A percentile compares a stretch with the other conserved stretches of the same genome.
phyloP scores from a whole-genome alignment of 345 rosid species.

The Sonneratia caseolaris region DNA sequence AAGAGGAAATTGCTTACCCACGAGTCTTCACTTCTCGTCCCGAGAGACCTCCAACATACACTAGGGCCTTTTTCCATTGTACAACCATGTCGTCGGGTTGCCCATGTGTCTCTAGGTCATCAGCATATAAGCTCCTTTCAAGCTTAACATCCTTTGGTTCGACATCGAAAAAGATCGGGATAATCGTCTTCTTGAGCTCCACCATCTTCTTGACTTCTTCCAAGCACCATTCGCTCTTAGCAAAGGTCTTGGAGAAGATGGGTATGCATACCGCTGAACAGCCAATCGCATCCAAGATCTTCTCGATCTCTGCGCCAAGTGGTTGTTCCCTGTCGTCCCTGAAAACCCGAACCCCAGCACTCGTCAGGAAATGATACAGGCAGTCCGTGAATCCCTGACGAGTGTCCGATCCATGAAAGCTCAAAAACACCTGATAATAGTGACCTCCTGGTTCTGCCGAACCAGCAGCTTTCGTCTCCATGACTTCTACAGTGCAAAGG shows the following conservation, averaged over 20 bases:
- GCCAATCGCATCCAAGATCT: background rate
- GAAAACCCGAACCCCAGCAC: rapidly evolving
- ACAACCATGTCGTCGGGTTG: background rate
- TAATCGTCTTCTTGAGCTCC: background rate
- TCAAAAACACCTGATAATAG: slow-evolving; percentile 3
- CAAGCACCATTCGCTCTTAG: background rate
- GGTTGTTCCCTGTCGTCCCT: background rate
- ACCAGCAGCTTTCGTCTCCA: background rate
- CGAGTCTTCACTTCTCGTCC: background rate
- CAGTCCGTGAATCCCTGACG: background rate
- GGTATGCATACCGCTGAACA: background rate
- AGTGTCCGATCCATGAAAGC: background rate
- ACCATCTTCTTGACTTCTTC: background rate
- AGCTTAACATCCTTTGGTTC: background rate
- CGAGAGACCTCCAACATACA: background rate
- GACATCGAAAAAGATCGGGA: background rate
- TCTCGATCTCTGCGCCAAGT: rapidly evolving
- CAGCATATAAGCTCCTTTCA: background rate
- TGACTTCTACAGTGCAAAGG: background rate
- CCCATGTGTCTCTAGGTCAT: rapidly evolving
- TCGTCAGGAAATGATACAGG: background rate
- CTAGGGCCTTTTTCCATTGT: background rate
- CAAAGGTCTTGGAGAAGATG: slow-evolving; percentile 1
- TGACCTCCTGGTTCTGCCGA: background rate
- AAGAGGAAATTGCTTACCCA: background rate